phyloP scores from a whole-genome alignment of 1,284 basidiomycete species.

The Vanrija pseudolonga region DNA sequence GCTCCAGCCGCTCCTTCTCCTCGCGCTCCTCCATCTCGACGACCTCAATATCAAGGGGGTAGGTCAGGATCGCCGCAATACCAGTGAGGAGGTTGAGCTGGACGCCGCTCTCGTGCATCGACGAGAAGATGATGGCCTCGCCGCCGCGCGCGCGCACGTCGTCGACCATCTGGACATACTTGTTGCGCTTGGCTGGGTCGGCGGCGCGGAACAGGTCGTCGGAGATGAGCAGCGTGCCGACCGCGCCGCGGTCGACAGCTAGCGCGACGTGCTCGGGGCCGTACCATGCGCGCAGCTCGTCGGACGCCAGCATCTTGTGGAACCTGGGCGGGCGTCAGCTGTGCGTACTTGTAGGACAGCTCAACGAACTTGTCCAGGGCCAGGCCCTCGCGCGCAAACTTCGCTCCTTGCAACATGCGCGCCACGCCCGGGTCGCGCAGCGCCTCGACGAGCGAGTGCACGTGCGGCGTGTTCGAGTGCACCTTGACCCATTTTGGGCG shows the following conservation, averaged over 20 bases:
- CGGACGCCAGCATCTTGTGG: constrained; percentile 90
- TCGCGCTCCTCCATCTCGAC: constrained; percentile 88
- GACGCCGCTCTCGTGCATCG: constrained; percentile 98
- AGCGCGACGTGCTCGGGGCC: constrained; percentile 89
- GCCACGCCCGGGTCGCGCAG: constrained; percentile 85
- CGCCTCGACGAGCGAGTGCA: constrained; percentile 92
- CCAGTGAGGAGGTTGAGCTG: constrained; percentile 91
- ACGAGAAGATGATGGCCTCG: constrained; percentile 93
- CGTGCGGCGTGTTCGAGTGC: constrained; percentile 88
- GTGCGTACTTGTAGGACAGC: not conserved
- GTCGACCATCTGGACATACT: constrained; percentile 86
- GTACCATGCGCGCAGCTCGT: constrained; percentile 98
- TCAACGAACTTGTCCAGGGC: constrained; percentile 73
- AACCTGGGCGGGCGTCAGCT: constrained; percentile 58
- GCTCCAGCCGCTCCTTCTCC: constrained; percentile 52
- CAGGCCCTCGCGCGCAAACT: constrained; percentile 91
- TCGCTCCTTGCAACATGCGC: constrained; percentile 78
- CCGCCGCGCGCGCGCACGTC: constrained; percentile 82
- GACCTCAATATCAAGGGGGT: constrained; percentile 91
- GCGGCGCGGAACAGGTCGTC: constrained; percentile 88
- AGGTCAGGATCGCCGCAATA: constrained; percentile 92
- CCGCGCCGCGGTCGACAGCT: constrained; percentile 87
- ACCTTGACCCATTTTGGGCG: constrained; percentile 85
- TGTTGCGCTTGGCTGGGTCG: constrained; percentile 69
- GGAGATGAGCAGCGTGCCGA: constrained; percentile 90